phyloP scores from a whole-genome alignment of 768 basidiomycete species.

The Lactarius quietus region DNA sequence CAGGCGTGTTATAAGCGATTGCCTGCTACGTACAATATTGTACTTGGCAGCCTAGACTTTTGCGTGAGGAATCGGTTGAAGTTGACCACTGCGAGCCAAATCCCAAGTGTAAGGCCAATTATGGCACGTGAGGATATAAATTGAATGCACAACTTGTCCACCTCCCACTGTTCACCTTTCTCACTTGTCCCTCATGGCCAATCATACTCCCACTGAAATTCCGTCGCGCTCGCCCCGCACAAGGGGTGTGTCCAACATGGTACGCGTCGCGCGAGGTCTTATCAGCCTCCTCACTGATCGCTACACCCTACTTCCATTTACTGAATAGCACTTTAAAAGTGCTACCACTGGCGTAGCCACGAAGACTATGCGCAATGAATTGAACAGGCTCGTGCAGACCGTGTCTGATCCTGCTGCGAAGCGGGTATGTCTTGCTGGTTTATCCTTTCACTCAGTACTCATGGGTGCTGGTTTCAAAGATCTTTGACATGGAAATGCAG shows the following conservation, averaged over 20 bases:
- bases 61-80: background rate
- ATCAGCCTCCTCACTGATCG: background rate
- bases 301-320: background rate
- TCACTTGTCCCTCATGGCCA: conserved; percentile 18
- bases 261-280: conserved; percentile 8
- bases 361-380: conserved; percentile 64
- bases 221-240: conserved; percentile 22
- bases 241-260: conserved; percentile 27
- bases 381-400: conserved; percentile 61
- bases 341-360: conserved; percentile 47
- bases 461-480: conserved; percentile 39
- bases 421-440: conserved; percentile 43
- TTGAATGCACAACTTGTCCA: background rate
- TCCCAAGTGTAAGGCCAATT: background rate
- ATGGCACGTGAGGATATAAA: conserved; percentile 19
- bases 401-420: conserved; percentile 51
- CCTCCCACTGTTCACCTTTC: background rate
- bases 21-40: background rate
- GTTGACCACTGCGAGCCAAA: background rate
- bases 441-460: background rate
- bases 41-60: conserved; percentile 8
- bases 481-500: conserved; percentile 90
- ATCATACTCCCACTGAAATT: conserved; percentile 3
- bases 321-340: conserved; percentile 33
- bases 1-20: conserved; percentile 1